Evolutionary conservation across 2,329 filamentous ascomycete genomes (phyloP), one percentile per base, ranked within the genome.

Genomic region (Nigrospora osmanthi): DNA sequence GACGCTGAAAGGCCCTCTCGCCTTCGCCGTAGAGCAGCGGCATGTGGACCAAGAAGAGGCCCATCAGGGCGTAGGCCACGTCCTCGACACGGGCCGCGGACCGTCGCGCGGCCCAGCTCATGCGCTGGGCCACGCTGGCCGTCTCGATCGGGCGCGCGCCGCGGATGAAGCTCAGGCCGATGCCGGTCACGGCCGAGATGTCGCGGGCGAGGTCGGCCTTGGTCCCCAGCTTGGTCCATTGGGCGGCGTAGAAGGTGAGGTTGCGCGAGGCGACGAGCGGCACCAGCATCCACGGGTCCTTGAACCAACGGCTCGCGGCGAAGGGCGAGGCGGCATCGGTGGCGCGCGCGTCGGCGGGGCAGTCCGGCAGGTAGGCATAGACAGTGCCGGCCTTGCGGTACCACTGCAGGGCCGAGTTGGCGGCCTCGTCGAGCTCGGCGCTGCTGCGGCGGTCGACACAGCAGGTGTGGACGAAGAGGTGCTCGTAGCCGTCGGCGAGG

Each of bases 11-110:
- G 17, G 39, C 39, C 9, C 19, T 23, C 14, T 15, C 11, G 31
- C 39, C 30, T n/a, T 41, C 39, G n/a, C 39, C 39, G 14, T 41
- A 41, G n/a, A 41, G 39, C 30, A 41, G 16, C n/a, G 39, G 39
- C 39, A 41, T 41, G 30, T 41, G 14, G 28, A 41, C 28, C 10
- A 11, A n/a, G 30, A 41, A 41, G 31, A 41, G 23, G 9, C 39
- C 30, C 4, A 41, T 16, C 11, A 41, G 28, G 13, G 16, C 31
- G 39, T 41, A 41, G 15, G 39, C 39, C 2, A 4, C 11, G 14
- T 41, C 39, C 11, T 41, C 39, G n/a, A 34, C 3, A 11, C 39
- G 39, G 7, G 19, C 14, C 6, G 39, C 17, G 16, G 16, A 12
- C 11, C 39, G 39, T 12, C n/a, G 9, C n/a, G 39, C 23, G 15